Conservation (phyloP, 352 stramenopile genomes). For the Blastocystis sp. region DNA sequence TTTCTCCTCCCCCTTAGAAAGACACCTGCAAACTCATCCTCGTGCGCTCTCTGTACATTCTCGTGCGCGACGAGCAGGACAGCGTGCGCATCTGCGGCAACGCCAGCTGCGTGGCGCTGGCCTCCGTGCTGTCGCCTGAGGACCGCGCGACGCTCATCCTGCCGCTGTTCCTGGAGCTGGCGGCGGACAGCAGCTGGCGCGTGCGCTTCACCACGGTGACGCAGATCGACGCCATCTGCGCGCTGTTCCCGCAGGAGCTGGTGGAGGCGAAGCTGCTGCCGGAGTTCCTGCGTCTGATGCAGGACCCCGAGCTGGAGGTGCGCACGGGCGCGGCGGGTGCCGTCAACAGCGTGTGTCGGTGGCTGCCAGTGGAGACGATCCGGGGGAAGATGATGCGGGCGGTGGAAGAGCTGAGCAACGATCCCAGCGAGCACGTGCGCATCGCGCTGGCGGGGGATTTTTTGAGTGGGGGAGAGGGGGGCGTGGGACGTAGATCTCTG, state of each 20-base stretch:
- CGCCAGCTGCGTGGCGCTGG: constrained; percentile 26
- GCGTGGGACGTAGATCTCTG: neutral
- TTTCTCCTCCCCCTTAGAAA: neutral
- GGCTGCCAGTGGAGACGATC: neutral
- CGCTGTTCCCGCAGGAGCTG: neutral
- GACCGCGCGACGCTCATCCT: constrained; percentile 12
- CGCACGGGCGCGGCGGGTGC: constrained; percentile 8
- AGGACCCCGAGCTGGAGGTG: constrained; percentile 26
- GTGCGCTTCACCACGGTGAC: constrained; percentile 44
- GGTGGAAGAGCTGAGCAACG: neutral
- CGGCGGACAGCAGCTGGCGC: constrained; percentile 3
- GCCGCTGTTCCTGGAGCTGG: constrained; percentile 24
- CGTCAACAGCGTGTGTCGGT: neutral
- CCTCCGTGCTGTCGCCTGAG: neutral
- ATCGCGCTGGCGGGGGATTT: constrained; percentile 27
- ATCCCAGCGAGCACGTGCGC: constrained; percentile 27
- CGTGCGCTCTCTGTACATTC: constrained; percentile 27
- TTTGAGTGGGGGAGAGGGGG: neutral
- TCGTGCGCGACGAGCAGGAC: constrained; percentile 37
- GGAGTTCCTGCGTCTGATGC: constrained; percentile 7
- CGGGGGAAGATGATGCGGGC: neutral
- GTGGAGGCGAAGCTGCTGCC: neutral
- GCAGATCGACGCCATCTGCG: constrained; percentile 26
- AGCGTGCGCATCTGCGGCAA: constrained; percentile 27
- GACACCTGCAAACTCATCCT: constrained; percentile 40